Percentiles rank a stretch among this genome's conserved stretches.
These are phyloP conservation scores for Cardamine occulta DNA, from an alignment of 345 rosid genomes.

Conservation along the genomic window DNA sequence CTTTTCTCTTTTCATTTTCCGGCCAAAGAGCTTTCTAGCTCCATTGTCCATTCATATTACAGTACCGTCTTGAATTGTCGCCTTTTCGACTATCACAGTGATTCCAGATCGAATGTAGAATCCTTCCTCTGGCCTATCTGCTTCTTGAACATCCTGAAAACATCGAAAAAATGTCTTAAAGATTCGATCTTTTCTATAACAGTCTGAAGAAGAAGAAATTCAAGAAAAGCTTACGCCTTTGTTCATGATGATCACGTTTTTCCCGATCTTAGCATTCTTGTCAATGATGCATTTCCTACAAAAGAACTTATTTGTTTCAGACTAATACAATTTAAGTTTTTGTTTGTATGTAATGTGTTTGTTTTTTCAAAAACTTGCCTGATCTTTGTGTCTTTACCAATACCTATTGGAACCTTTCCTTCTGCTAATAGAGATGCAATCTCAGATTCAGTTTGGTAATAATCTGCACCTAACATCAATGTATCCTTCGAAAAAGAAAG, in stretches of 20 bases:
- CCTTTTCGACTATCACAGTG: slow-evolving; percentile 64
- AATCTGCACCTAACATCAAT: slow-evolving; percentile 89
- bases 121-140: slow-evolving; percentile 78
- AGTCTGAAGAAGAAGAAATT: neutral
- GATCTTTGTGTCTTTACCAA: slow-evolving; percentile 72
- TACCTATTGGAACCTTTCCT: slow-evolving; percentile 74
- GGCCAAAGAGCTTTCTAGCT: neutral
- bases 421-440: slow-evolving; percentile 60
- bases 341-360: neutral
- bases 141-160: slow-evolving; percentile 73
- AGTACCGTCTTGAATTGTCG: slow-evolving; percentile 67
- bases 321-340: neutral
- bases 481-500: slow-evolving; percentile 53
- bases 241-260: slow-evolving; percentile 72
- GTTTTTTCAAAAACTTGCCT: slow-evolving; percentile 43
- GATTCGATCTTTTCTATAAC: neutral
- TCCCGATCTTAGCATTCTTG: slow-evolving; percentile 80
- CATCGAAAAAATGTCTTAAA: neutral
- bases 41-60: slow-evolving; percentile 47
- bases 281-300: slow-evolving; percentile 85
- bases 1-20: neutral
- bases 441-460: slow-evolving; percentile 76
- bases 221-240: slow-evolving; percentile 62
- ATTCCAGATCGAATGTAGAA: slow-evolving; percentile 87
- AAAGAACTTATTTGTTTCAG: slow-evolving; percentile 1